Evolutionary conservation across 228 moss, liverwort and hornwort genomes (phyloP), one percentile per base, ranked within the genome.

Genomic region (Sphagnum fallax): DNA sequence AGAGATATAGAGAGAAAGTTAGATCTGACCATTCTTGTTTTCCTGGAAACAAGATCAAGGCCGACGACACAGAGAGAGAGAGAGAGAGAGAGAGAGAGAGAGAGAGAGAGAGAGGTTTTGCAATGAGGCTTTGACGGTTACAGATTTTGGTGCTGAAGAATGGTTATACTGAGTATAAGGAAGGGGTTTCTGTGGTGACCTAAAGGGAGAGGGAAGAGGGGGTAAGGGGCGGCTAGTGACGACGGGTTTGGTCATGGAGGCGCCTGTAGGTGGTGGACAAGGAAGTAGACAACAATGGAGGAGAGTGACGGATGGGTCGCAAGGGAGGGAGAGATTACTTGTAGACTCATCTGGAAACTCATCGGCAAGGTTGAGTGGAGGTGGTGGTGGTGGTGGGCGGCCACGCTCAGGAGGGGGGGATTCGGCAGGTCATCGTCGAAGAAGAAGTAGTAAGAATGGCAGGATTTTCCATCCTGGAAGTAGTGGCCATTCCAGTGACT

Each of bases 401-500:
- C 82, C 85, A 63, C 83, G 92, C 75, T 80, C 92, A 8, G 87
- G 87, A 51, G 76, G 83, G 71, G 79, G 84, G 71, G 85, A 32
- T 32, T 32, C 32, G 2, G 32, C 32, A 32, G 32, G 32, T 32
- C 32, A 32, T 32, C 32, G 87, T 69, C 85, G 80, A 16, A 73
- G 89, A 67, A 78, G 95, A 76, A 95, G 75, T 72, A 87, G 79
- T 90, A 85, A 82, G 66, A 92, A 92, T 72, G 92, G 90, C 52
- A 88, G 92, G 76, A 87, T 87, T 47, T 89, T 90, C 75, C 94
- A 90, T 65, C 79, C 94, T 75, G 84, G 84, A 58, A 84, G 87
- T 76, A 90, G 85, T 82, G 92, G 86, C 71, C 90, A 87, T 73
- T 92, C 90, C 48, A 95, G 92, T 89, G 92, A 95, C 75, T 95